Conservation (phyloP, 2,329 filamentous ascomycete species). For the Pseudodiploospora longispora region DNA sequence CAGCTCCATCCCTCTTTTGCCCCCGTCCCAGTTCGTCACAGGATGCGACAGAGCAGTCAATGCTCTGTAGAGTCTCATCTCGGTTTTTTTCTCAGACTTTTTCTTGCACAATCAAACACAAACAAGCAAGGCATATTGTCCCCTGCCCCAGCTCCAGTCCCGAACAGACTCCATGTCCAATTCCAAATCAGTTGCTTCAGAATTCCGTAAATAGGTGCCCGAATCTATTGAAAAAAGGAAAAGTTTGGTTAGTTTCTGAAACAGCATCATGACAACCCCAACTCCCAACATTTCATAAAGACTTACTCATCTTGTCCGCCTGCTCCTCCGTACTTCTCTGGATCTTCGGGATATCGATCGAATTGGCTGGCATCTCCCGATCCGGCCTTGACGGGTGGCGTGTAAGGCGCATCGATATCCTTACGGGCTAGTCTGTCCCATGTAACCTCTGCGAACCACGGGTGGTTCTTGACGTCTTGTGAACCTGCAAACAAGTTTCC, state of each 20-base stretch:
- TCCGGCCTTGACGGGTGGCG: conserved; percentile 88
- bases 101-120: too few species aligned
- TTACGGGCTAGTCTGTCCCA: conserved; percentile 93
- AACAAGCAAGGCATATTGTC: too few species aligned
- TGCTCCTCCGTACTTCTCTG: conserved; percentile 74
- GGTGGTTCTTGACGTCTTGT: conserved; percentile 87
- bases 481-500: conserved; percentile 89
- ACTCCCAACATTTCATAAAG: not conserved
- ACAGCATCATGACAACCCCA: not conserved
- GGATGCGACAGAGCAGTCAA: too few species aligned
- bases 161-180: too few species aligned
- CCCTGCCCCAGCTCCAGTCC: too few species aligned
- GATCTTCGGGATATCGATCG: conserved; percentile 95
- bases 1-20: too few species aligned
- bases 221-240: conserved; percentile 39
- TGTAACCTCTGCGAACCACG: conserved; percentile 96
- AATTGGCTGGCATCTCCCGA: conserved; percentile 95
- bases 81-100: too few species aligned
- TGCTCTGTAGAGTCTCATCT: too few species aligned
- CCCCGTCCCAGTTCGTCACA: too few species aligned
- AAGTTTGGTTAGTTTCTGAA: conserved; percentile 9
- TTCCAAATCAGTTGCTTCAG: conserved; percentile 28
- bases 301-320: conserved; percentile 78
- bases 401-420: conserved; percentile 97
- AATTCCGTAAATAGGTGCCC: conserved; percentile 72